Conservation (phyloP, 371 early-diverging fungal genomes). For the Syncephalastrum racemosum region DNA sequence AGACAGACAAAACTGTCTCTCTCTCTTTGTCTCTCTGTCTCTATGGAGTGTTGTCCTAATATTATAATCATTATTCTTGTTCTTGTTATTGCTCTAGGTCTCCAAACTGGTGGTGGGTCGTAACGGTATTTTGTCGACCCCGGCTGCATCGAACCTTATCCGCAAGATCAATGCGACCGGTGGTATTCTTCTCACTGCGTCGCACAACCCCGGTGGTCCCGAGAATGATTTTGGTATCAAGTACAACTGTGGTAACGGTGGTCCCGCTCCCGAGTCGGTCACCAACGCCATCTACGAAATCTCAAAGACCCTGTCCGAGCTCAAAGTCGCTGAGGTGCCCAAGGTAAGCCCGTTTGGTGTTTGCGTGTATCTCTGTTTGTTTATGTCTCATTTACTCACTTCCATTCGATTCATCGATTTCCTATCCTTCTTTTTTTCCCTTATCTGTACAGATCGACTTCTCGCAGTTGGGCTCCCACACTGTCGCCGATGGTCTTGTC, state of each 20-base stretch:
- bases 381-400: background rate
- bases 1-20: background rate
- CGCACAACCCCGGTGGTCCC: constrained; percentile 98
- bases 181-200: constrained; percentile 95
- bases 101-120: constrained; percentile 88
- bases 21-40: background rate
- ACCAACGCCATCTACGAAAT: constrained; percentile 89
- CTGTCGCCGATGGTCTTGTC: constrained; percentile 50
- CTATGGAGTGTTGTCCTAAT: background rate
- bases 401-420: constrained; percentile 2
- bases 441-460: constrained; percentile 66
- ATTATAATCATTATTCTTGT: constrained; percentile 9
- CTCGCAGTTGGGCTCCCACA: constrained; percentile 62
- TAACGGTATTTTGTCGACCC: constrained; percentile 94
- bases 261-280: constrained; percentile 92
- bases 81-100: constrained; percentile 51
- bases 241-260: constrained; percentile 95
- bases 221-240: constrained; percentile 98
- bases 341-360: constrained; percentile 38
- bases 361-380: background rate
- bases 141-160: constrained; percentile 95
- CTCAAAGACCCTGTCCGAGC: constrained; percentile 69
- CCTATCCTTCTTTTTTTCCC: constrained; percentile 6
- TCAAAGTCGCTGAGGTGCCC: constrained; percentile 70
- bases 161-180: constrained; percentile 85